Evolutionary conservation across 768 basidiomycete species (phyloP).

Genomic region (Pholiota molesta): DNA sequence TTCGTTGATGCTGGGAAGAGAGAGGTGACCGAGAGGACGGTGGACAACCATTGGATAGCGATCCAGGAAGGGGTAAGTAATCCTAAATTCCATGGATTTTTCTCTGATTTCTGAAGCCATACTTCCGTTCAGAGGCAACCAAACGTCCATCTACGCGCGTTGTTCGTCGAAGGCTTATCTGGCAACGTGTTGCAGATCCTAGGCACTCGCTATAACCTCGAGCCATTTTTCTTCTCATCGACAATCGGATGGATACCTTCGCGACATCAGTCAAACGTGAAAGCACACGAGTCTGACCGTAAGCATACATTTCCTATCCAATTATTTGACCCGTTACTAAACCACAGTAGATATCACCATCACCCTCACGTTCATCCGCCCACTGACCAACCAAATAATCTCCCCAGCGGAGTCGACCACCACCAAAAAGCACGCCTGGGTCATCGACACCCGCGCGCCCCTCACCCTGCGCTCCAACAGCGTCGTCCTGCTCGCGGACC

Average conservation of each 20-base stretch:
- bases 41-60: slow-evolving; percentile 37
- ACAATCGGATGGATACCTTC: slow-evolving; percentile 64
- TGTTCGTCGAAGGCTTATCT: slow-evolving; percentile 55
- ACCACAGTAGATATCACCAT: slow-evolving; percentile 54
- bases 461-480: slow-evolving; percentile 42
- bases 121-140: slow-evolving; percentile 22
- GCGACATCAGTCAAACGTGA: slow-evolving; percentile 52
- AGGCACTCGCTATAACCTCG: slow-evolving; percentile 55
- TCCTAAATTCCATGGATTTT: not conserved
- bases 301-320: slow-evolving; percentile 27
- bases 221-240: slow-evolving; percentile 69
- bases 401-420: not conserved
- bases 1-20: slow-evolving; percentile 29
- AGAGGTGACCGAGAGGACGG: slow-evolving; percentile 23
- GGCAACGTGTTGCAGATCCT: slow-evolving; percentile 58
- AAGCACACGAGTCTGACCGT: slow-evolving; percentile 40
- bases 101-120: not conserved
- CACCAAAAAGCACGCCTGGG: slow-evolving; percentile 22
- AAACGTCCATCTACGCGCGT: slow-evolving; percentile 44
- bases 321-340: not conserved
- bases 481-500: slow-evolving; percentile 43
- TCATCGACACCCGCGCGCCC: slow-evolving; percentile 58
- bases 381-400: slow-evolving; percentile 22
- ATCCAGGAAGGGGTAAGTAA: slow-evolving; percentile 20
- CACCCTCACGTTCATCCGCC: slow-evolving; percentile 53